Conservation (phyloP, 1,284 basidiomycete genomes). For the Pterulicium gracile region DNA sequence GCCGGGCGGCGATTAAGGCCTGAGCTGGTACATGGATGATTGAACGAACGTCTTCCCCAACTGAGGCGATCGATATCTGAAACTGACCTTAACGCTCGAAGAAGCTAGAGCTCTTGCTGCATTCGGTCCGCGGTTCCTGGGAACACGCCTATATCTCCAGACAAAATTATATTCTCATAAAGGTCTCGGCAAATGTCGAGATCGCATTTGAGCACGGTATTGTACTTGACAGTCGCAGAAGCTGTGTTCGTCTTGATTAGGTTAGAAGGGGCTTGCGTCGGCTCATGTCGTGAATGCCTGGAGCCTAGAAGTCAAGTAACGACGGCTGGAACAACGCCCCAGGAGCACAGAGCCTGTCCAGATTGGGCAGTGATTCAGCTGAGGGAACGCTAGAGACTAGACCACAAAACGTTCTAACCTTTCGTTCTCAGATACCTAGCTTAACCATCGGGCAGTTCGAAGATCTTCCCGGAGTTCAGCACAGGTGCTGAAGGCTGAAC, state of each 20-base stretch:
- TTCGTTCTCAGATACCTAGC: no score
- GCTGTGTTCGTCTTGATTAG: no score
- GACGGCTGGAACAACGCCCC: slow-evolving; percentile 97
- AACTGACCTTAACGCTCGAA: slow-evolving; percentile 76
- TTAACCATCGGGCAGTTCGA: slow-evolving; percentile 94
- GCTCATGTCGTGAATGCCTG: slow-evolving; percentile 97
- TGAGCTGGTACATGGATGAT: slow-evolving; percentile 32
- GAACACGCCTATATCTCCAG: slow-evolving; percentile 97
- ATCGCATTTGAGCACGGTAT: slow-evolving; percentile 79
- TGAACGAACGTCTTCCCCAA: no score
- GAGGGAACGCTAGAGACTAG: no score
- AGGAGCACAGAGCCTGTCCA: slow-evolving; percentile 80
- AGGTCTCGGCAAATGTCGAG: slow-evolving; percentile 81
- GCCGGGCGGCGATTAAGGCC: slow-evolving; percentile 91
- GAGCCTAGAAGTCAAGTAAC: slow-evolving; percentile 86
- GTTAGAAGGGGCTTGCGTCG: no score
- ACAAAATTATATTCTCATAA: slow-evolving; percentile 91
- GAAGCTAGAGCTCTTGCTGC: slow-evolving; percentile 96
- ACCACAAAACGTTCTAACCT: slow-evolving; percentile 33
- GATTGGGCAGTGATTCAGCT: no score
- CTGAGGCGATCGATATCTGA: slow-evolving; percentile 7
- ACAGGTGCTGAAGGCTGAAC: slow-evolving; percentile 85
- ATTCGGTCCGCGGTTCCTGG: slow-evolving; percentile 95
- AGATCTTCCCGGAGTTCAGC: slow-evolving; percentile 96
- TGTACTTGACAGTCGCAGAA: slow-evolving; percentile 49